Evolutionary conservation across 768 basidiomycete species (phyloP).

Genomic region (Megacollybia marginata): DNA sequence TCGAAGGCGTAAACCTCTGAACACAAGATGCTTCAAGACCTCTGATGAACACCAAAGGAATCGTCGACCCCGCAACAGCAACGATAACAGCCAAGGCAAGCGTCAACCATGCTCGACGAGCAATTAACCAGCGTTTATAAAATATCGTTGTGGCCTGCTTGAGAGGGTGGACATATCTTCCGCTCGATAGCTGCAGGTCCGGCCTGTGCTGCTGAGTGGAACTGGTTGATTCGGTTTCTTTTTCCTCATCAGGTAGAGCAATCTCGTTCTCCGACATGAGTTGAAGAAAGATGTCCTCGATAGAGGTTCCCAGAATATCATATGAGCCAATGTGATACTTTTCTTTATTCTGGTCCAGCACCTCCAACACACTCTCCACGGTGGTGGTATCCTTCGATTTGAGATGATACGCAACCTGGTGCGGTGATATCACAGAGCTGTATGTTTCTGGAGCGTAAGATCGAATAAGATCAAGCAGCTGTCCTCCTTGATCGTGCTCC

Average conservation of each 20-base stretch:
- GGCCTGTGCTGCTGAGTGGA: neutral
- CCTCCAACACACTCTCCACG: conserved; percentile 48
- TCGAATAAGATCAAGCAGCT: conserved; percentile 35
- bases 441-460: conserved; percentile 38
- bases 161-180: conserved; percentile 47
- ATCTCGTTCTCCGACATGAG: conserved; percentile 43
- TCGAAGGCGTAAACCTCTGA: conserved; percentile 26
- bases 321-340: conserved; percentile 40
- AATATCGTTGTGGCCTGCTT: conserved; percentile 68
- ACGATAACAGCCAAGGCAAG: conserved; percentile 46
- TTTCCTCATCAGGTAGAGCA: conserved; percentile 11
- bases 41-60: conserved; percentile 60
- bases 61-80: conserved; percentile 54
- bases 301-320: conserved; percentile 64
- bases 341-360: conserved; percentile 40
- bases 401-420: conserved; percentile 46
- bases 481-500: conserved; percentile 9
- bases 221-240: neutral
- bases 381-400: conserved; percentile 48
- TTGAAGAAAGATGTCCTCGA: conserved; percentile 77
- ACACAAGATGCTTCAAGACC: conserved; percentile 46
- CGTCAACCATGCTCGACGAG: conserved; percentile 62
- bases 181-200: conserved; percentile 37
- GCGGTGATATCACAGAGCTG: conserved; percentile 32
- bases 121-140: conserved; percentile 59